Evolutionary conservation across 2,329 filamentous ascomycete species (phyloP), one percentile per base, ranked within the genome.

Genomic region (Penicillium sp.): DNA sequence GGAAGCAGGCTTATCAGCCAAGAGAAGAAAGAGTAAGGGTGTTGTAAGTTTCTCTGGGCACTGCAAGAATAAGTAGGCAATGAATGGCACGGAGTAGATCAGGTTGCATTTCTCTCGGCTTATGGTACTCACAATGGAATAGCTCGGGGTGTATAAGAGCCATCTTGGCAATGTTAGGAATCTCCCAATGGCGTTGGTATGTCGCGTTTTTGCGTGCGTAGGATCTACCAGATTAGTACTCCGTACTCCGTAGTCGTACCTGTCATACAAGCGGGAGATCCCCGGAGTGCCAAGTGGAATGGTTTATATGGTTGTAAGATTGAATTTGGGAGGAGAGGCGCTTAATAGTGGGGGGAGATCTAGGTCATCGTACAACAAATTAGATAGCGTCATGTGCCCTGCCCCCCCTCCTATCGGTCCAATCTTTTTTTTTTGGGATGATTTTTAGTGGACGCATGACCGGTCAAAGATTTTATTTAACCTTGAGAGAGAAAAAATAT

Each of bases 231-330:
- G 9, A 37, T 17, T 31, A 15, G 57, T 53, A 12, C 31, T 33
- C 31, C 12, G 57, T 53, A 12, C 31, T 33, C 31, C 12, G 31
- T 33, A 13, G 31, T 33, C 31, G 54, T 53, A 60, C 51, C 58
- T 59, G 61, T 61, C 53, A 62, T 50, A 59, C 56, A 27, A 55
- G 35, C 58, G 56, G 63, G 62, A 61, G 63, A 64, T 63, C 59
- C 45, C 43, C 41, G 40, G 40, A 43, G 25, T 48, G 58, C 60
- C 60, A 62, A 65, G 61, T 15, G 29, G 46, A 29, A 50, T 35
- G n/a, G 12, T 27, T 9, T 47, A 10, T 25, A 33, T 13, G 29
- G 29, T 31, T 31, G 31, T 33, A 23, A 48, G 29, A 37, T 48
- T 37, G 46, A 47, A 47, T 23, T 33, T 4, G 41, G 13, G 41